Conservation (phyloP, 148 eudicot species). For the Fagopyrum tataricum region DNA sequence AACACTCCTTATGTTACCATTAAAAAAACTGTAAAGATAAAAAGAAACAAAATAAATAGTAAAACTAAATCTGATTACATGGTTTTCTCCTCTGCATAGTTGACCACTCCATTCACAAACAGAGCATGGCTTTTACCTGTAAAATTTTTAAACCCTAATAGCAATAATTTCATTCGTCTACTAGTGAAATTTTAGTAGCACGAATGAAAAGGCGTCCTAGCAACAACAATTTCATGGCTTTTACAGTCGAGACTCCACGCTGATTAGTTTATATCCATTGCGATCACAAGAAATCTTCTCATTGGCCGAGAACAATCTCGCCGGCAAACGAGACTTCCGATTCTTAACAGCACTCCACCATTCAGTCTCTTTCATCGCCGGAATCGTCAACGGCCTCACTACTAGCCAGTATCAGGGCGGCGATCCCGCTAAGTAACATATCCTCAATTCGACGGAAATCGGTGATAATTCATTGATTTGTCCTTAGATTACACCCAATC, state of each 20-base stretch:
- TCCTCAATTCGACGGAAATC: neutral
- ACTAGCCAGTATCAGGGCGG: conserved; percentile 41
- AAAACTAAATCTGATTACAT: too few species aligned
- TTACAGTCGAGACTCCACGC: conserved; percentile 38
- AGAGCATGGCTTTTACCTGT: too few species aligned
- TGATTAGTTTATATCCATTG: conserved; percentile 27
- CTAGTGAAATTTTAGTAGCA: neutral
- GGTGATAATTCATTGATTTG: neutral
- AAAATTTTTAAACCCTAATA: too few species aligned
- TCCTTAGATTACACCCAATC: neutral
- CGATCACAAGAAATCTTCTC: conserved; percentile 15
- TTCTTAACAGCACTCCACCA: conserved; percentile 38
- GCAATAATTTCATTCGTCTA: too few species aligned
- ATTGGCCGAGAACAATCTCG: conserved; percentile 18
- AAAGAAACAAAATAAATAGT: too few species aligned
- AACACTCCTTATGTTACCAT: too few species aligned
- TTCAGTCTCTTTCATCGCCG: conserved; percentile 42
- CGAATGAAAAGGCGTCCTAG: conserved; percentile 21
- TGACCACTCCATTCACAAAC: too few species aligned
- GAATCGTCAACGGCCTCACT: conserved; percentile 38
- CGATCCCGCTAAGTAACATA: conserved; percentile 14
- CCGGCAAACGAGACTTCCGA: conserved; percentile 34
- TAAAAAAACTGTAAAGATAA: too few species aligned
- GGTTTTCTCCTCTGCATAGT: too few species aligned
- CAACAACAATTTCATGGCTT: conserved; percentile 27